These are phyloP conservation scores for Cladophialophora exuberans DNA, from an alignment of 2,329 filamentous ascomycete genomes.

Conservation along the genomic window DNA sequence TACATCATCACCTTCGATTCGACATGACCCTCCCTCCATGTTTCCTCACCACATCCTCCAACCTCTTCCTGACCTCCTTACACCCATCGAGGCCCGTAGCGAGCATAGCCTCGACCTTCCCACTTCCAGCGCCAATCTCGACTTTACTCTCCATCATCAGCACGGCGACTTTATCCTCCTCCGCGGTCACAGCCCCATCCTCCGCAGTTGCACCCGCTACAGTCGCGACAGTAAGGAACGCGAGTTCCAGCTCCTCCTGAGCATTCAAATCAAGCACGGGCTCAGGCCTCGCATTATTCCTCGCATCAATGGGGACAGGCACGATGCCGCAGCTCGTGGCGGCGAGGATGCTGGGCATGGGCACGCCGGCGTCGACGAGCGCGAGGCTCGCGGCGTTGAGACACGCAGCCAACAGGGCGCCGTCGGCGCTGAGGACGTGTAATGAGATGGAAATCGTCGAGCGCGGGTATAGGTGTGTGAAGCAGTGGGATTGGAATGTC, in stretches of 20 bases:
- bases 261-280: conserved; percentile 49
- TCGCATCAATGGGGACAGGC: conserved; percentile 24
- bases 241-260: conserved; percentile 71
- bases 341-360: conserved; percentile 89
- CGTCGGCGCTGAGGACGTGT: conserved; percentile 87
- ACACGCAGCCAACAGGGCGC: conserved; percentile 83
- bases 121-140: conserved; percentile 60
- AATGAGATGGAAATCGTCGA: conserved; percentile 81
- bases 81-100: conserved; percentile 91
- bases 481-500: conserved; percentile 75
- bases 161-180: conserved; percentile 67
- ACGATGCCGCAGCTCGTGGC: conserved; percentile 83
- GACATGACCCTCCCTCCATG: conserved; percentile 32
- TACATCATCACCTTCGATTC: conserved; percentile 26
- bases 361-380: conserved; percentile 90
- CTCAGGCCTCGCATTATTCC: conserved; percentile 36
- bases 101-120: conserved; percentile 85
- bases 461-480: conserved; percentile 87
- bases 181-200: too few relatives aligned
- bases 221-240: conserved; percentile 84
- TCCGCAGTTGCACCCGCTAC: conserved; percentile 73
- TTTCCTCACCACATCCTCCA: conserved; percentile 72
- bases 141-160: conserved; percentile 86
- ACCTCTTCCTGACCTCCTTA: conserved; percentile 76
- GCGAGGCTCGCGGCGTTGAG: conserved; percentile 91